Percentiles rank a stretch among this genome's conserved stretches.
Conservation (phyloP, 805 yeast genomes). For the Saturnispora diversa region DNA sequence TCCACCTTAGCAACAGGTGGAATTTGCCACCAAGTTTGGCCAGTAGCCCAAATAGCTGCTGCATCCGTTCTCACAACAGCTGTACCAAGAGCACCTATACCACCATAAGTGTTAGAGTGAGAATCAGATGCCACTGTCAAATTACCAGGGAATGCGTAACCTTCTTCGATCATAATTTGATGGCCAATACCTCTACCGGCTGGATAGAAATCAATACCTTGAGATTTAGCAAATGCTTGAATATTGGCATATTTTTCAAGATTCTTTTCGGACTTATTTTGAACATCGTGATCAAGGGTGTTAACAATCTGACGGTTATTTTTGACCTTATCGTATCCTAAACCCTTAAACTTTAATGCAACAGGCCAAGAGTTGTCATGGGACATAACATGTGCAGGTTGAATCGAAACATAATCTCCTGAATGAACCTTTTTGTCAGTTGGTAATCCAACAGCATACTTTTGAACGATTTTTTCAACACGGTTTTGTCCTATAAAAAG, state of each 20-base stretch:
- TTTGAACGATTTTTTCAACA: constrained; percentile 93
- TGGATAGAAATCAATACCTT: constrained; percentile 93
- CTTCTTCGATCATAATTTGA: constrained; percentile 98
- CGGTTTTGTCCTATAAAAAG: constrained; percentile 59
- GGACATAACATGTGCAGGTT: constrained; percentile 97
- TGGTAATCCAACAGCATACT: constrained; percentile 80
- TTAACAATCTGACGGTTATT: constrained; percentile 89
- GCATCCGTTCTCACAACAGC: constrained; percentile 99
- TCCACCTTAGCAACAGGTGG: constrained; percentile 97
- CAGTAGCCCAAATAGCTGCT: constrained; percentile 99
- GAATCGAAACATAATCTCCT: constrained; percentile 93
- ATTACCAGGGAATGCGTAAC: constrained; percentile 92
- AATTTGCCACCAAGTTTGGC: constrained; percentile 99
- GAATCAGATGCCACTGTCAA: constrained; percentile 96
- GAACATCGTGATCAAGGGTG: constrained; percentile 97
- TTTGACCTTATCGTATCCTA: constrained; percentile 79
- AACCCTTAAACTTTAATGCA: constrained; percentile 89
- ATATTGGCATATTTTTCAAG: constrained; percentile 81
- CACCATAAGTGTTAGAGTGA: constrained; percentile 97
- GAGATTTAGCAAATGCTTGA: constrained; percentile 79
- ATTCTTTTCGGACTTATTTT: constrained; percentile 84
- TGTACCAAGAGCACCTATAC: constrained; percentile 91
- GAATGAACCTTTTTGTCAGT: constrained; percentile 66
- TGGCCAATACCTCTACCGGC: constrained; percentile 99
- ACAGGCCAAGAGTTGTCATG: constrained; percentile 99